Conservation (phyloP, 1,139 yeast genomes). For the Pichia norvegensis region DNA sequence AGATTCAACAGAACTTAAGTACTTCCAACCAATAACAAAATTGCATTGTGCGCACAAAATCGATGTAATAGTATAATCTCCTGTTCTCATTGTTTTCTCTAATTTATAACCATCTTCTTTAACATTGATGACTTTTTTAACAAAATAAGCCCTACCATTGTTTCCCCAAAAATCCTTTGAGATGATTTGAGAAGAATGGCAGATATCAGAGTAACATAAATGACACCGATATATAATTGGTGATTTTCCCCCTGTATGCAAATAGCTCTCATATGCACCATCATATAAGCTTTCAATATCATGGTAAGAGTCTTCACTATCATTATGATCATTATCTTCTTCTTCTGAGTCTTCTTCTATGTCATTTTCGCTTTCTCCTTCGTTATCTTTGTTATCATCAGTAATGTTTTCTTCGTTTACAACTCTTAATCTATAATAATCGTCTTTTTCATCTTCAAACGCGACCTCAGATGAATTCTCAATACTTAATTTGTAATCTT, state of each 20-base stretch:
- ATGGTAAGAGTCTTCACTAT: neutral
- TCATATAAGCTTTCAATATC: conserved; percentile 1
- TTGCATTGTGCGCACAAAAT: conserved; percentile 63
- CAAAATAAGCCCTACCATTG: conserved; percentile 47
- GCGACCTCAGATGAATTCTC: no score
- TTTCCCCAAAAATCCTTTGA: conserved; percentile 46
- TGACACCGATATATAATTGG: conserved; percentile 37
- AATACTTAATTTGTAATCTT: no score
- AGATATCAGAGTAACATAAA: conserved; percentile 47
- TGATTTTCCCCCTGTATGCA: neutral
- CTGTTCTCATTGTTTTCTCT: conserved; percentile 56
- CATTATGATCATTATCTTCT: neutral
- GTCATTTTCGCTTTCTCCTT: neutral
- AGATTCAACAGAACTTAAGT: conserved; percentile 49
- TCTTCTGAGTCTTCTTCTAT: neutral
- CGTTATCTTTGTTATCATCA: conserved; percentile 1
- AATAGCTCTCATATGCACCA: neutral
- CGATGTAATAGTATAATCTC: conserved; percentile 56
- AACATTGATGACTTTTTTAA: conserved; percentile 41
- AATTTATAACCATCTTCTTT: conserved; percentile 26
- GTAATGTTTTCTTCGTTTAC: conserved; percentile 2
- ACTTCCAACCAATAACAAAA: conserved; percentile 67
- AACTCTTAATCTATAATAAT: neutral
- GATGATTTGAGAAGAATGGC: conserved; percentile 38
- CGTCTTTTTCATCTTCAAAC: neutral